Conservation (phyloP, 768 basidiomycete genomes). For the Amanita polypyramis region DNA sequence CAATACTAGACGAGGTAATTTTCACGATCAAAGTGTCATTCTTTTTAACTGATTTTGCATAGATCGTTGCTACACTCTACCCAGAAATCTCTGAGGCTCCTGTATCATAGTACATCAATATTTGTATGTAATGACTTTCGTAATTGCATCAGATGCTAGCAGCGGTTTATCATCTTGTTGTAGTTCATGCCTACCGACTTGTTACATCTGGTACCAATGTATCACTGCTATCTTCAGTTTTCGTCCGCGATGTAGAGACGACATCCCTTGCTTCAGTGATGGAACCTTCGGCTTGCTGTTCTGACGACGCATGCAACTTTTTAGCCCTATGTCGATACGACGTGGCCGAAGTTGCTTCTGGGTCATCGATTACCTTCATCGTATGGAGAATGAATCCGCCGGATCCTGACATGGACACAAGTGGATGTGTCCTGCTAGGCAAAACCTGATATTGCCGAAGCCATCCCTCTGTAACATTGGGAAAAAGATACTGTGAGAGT, state of each 20-base stretch:
- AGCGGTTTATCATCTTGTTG: not conserved
- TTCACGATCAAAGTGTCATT: not conserved
- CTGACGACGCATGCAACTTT: constrained; percentile 16
- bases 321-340: constrained; percentile 34
- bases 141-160: not conserved
- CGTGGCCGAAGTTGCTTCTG: constrained; percentile 42
- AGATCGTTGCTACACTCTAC: constrained; percentile 55
- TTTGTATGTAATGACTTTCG: not conserved
- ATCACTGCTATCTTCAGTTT: constrained; percentile 1
- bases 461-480: constrained; percentile 80
- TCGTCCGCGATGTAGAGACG: not conserved
- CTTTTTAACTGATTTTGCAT: not conserved
- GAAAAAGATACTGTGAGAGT: constrained; percentile 59
- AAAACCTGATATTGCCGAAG: constrained; percentile 86
- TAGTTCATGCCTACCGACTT: not conserved
- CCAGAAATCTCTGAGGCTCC: constrained; percentile 29
- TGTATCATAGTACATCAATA: not conserved
- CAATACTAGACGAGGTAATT: constrained; percentile 78
- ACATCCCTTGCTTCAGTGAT: not conserved
- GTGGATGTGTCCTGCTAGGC: constrained; percentile 94
- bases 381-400: constrained; percentile 83
- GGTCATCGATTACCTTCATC: constrained; percentile 75
- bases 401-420: constrained; percentile 82
- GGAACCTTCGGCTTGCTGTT: not conserved
- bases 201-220: not conserved